These are phyloP conservation scores for Fusarium duplospermum DNA, from an alignment of 2,329 filamentous ascomycete genomes.

Conservation along the genomic window DNA sequence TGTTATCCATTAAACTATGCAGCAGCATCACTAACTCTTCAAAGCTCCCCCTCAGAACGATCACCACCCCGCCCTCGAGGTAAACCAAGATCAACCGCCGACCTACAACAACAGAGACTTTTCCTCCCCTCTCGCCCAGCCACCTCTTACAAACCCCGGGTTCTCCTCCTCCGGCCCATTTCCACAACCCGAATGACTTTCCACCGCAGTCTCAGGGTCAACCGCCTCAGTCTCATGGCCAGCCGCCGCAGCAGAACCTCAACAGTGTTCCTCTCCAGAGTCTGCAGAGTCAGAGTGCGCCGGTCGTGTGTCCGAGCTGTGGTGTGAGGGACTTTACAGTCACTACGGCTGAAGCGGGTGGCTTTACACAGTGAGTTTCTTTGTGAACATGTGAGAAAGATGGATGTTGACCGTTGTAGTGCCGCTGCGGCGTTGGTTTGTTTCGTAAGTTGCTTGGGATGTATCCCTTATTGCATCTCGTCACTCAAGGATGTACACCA, in stretches of 20 bases:
- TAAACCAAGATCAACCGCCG: constrained; percentile 13
- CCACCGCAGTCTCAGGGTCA: neutral
- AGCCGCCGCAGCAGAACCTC: constrained; percentile 4
- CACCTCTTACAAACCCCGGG: constrained; percentile 2
- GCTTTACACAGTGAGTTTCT: constrained; percentile 31
- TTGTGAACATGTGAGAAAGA: neutral
- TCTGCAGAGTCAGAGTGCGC: constrained; percentile 26
- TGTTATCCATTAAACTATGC: neutral
- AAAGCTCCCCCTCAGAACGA: constrained; percentile 19
- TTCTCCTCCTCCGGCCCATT: neutral
- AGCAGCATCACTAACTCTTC: neutral
- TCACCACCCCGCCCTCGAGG: neutral
- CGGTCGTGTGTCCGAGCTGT: constrained; percentile 36
- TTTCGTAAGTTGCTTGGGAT: constrained; percentile 34
- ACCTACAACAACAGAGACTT: constrained; percentile 12
- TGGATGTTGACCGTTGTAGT: constrained; percentile 16
- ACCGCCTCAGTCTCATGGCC: neutral
- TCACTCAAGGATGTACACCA: constrained; percentile 39
- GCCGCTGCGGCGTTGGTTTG: constrained; percentile 32
- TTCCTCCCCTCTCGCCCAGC: constrained; percentile 23
- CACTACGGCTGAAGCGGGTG: constrained; percentile 16
- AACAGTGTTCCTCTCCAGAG: constrained; percentile 24
- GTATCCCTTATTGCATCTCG: constrained; percentile 34
- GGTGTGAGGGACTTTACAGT: constrained; percentile 18
- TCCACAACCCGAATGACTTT: neutral